Evolutionary conservation across 805 yeast genomes (phyloP).

Genomic region (Cyberlindnera americana): DNA sequence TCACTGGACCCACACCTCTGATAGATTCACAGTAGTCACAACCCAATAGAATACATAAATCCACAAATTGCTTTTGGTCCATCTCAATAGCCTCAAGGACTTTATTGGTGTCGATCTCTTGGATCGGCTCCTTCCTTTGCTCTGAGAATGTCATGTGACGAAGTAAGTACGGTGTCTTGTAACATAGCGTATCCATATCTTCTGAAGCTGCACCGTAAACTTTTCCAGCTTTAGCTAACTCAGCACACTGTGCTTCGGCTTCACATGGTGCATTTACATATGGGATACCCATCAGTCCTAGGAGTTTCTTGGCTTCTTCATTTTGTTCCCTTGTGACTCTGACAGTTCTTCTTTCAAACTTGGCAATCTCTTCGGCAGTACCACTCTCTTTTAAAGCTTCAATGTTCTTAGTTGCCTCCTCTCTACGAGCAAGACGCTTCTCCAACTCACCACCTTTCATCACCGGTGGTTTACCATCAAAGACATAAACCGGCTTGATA

Average conservation of each 20-base stretch:
- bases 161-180: slow-evolving; percentile 76
- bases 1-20: slow-evolving; percentile 93
- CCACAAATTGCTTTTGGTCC: slow-evolving; percentile 72
- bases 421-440: slow-evolving; percentile 76
- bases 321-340: slow-evolving; percentile 87
- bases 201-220: slow-evolving; percentile 98
- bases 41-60: slow-evolving; percentile 88
- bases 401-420: slow-evolving; percentile 74
- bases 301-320: slow-evolving; percentile 82
- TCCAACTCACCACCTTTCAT: slow-evolving; percentile 90
- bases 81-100: slow-evolving; percentile 78
- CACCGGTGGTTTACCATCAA: slow-evolving; percentile 97
- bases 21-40: slow-evolving; percentile 98
- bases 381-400: slow-evolving; percentile 79
- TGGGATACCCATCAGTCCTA: slow-evolving; percentile 93
- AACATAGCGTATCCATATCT: slow-evolving; percentile 98
- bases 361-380: slow-evolving; percentile 68
- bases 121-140: slow-evolving; percentile 87
- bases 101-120: slow-evolving; percentile 65
- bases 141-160: slow-evolving; percentile 94
- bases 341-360: slow-evolving; percentile 83
- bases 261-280: slow-evolving; percentile 93
- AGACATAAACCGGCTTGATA: slow-evolving; percentile 94
- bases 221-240: slow-evolving; percentile 80
- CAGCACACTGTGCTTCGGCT: slow-evolving; percentile 99